Evolutionary conservation across 768 basidiomycete species (phyloP), one percentile per base, ranked within the genome.

Genomic region (Trichaptum fuscoviolaceum): DNA sequence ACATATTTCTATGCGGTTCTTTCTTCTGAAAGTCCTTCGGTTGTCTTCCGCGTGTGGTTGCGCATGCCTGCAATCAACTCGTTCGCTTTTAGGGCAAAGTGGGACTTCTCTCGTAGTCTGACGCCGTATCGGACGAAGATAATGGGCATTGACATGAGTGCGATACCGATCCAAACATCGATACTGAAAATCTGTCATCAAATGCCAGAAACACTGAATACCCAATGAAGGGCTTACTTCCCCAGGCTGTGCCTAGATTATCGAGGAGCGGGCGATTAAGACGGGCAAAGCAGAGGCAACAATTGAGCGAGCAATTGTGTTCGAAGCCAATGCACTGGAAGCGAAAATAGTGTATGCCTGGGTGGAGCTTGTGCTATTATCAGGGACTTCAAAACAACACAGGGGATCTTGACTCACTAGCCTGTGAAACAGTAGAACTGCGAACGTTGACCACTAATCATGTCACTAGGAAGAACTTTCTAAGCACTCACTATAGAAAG

Each of bases 211-310:
- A 12, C 42, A 15, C 3, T 4, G 15, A 52, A 52, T 6, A 52
- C 12, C 15, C 42, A 15, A 12, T 12, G 42, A 20, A 52, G 30
- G 20, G 3, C 69, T 34, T 35, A 72, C 70, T 42, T 64, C 71
- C 71, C 71, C 71, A 72, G 18, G 69, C 69, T 1, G 71, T 71
- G 18, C 71, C 71, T n/a, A 69, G 65, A 57, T 61, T 60, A 15
- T 68, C 58, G 63, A 70, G 35, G 63, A 71, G 60, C 8, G 63
- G 42, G 57, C 70, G 68, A 2, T 71, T 67, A 68, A 57, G 34
- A 73, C 60, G 9, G 72, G 72, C 27, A 73, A 70, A 24, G 67
- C 57, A 52, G 68, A 66, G 17, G 65, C 71, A 23, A 71, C 58
- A 8, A 71, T 58, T 23, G 71, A 71, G 35, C 71, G 72, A 7